Base-by-base conservation (phyloP, 2,329 filamentous ascomycete species). In the Mycosphaerella sp. region DNA sequence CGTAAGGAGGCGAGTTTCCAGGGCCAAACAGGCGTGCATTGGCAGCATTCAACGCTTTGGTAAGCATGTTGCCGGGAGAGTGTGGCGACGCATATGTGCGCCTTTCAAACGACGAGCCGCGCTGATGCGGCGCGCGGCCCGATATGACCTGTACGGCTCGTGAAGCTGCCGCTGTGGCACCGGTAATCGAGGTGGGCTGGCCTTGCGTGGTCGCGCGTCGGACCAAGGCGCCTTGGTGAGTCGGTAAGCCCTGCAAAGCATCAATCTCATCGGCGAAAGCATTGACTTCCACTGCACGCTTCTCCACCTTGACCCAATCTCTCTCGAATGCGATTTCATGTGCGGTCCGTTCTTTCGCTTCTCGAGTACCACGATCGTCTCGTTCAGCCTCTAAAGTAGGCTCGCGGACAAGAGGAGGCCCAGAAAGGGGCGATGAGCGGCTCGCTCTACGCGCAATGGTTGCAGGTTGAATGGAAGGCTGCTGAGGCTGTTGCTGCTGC, bases 301-400 rank as follows among this genome's bases (percentile, higher is more conserved):
- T 95, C 74, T 98, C 93, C 10, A 98, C 89, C 26, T 97, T 79
- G 17, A 98, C 92, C 65, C 97, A 98, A 61, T 97, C 93, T 60
- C 92, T 83, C 68, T 95, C 91, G 63, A 95, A 87, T 1, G 87
- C 87, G 46, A 95, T 84, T 60, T 97, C 92, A 64, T 95, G 88
- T 2, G 88, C 89, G 3, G 85, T 86, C 44, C 79, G 78, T 60
- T 86, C 83, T 40, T 77, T 76, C 47, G 78, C 78, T 48, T 76
- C 74, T 34, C 72, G 69, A 7, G 68, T 69, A 39, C 59, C 55
- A 26, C 59, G 59, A 26, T 59, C 59, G 9, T 59, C 49, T 23
- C 41, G 58, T 6, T 60, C 57, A 6, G 53, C 54, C 17, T 64
- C 59, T 8, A 57, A 52, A 7, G 65, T 67, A 45, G 75, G 71